phyloP scores from a whole-genome alignment of 805 yeast species.

The Myxozyma monticola region DNA sequence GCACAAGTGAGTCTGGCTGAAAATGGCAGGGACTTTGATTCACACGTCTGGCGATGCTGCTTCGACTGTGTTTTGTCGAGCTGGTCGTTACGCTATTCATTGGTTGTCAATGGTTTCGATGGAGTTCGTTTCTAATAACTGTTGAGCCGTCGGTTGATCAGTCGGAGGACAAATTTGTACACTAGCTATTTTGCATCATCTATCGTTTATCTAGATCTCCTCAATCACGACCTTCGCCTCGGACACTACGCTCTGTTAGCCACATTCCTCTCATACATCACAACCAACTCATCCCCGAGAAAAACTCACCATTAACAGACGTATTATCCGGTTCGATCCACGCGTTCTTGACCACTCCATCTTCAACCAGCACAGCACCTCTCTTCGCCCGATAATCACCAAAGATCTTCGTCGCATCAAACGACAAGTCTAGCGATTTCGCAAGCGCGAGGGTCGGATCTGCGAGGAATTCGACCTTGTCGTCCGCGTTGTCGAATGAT shows the following conservation, averaged over 20 bases:
- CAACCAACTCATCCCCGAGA: constrained; percentile 20
- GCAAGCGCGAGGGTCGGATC: constrained; percentile 79
- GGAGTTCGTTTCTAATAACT: no score
- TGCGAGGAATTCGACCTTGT: constrained; percentile 59
- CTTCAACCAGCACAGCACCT: constrained; percentile 71
- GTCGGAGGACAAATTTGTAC: no score
- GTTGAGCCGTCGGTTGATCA: no score
- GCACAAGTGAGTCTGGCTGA: no score
- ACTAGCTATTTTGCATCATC: no score
- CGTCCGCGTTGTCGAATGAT: constrained; percentile 33
- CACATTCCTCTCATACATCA: no score
- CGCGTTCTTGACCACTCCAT: constrained; percentile 66
- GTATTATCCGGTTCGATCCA: constrained; percentile 82
- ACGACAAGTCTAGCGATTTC: constrained; percentile 59
- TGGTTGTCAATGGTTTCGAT: no score
- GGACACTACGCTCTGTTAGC: no score
- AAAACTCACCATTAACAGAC: constrained; percentile 52
- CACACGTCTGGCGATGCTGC: no score
- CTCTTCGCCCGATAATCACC: constrained; percentile 77
- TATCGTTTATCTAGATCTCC: constrained; percentile 31
- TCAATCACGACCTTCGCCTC: constrained; percentile 32
- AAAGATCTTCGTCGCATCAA: constrained; percentile 74
- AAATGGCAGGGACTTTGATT: no score
- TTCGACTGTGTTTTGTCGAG: no score
- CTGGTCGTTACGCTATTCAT: no score